Conservation (phyloP, 805 yeast genomes). For the Pichia ethanolica region DNA sequence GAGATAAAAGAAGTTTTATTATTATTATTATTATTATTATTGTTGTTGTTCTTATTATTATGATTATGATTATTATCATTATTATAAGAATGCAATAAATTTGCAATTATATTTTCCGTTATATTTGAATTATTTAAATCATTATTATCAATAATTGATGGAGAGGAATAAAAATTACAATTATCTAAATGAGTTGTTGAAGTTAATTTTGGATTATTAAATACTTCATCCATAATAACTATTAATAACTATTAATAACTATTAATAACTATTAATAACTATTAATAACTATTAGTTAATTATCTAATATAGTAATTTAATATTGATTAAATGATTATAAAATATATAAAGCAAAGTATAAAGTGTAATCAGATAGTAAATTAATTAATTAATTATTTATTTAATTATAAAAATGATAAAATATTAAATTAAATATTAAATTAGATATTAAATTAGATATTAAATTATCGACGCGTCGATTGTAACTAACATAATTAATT, state of each 20-base stretch:
- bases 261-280: too few relatives aligned
- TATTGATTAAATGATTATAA: too few relatives aligned
- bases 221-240: neutral
- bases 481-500: too few relatives aligned
- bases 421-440: too few relatives aligned
- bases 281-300: too few relatives aligned
- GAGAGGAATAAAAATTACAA: slow-evolving; percentile 3
- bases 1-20: neutral
- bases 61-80: neutral
- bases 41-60: neutral
- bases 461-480: slow-evolving; percentile 1
- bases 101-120: slow-evolving; percentile 1
- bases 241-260: too few relatives aligned
- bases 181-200: slow-evolving; percentile 4
- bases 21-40: neutral
- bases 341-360: too few relatives aligned
- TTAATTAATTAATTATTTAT: too few relatives aligned
- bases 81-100: neutral
- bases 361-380: too few relatives aligned
- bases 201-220: neutral
- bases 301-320: too few relatives aligned
- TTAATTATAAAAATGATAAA: too few relatives aligned
- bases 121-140: neutral
- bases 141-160: neutral
- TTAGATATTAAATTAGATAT: too few relatives aligned